Evolutionary conservation across 2,329 filamentous ascomycete species (phyloP).

Genomic region (Stachybotrys echinatus): DNA sequence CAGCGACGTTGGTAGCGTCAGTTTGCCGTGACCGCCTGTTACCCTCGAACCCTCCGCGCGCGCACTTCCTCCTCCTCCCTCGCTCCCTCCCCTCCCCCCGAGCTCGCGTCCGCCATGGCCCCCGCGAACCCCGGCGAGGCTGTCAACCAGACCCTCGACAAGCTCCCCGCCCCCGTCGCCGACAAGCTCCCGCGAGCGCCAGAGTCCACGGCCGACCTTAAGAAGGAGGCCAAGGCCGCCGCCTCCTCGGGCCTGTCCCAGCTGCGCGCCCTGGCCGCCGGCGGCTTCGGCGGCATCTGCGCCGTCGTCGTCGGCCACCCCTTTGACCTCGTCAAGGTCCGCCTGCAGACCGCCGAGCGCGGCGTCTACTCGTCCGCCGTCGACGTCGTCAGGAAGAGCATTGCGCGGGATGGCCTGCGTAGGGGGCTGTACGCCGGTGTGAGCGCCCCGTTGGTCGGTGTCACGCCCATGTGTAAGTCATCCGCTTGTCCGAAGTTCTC

Average conservation of each 20-base stretch:
- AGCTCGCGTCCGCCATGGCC: constrained; percentile 13
- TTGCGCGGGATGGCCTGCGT: constrained; percentile 77
- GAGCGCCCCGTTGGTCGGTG: constrained; percentile 86
- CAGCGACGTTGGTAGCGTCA: no score
- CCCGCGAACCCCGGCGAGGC: constrained; percentile 17
- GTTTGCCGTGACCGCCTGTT: no score
- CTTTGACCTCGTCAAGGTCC: constrained; percentile 96
- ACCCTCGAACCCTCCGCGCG: no score
- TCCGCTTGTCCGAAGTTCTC: background rate
- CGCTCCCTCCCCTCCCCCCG: constrained; percentile 6
- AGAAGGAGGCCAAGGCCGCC: constrained; percentile 34
- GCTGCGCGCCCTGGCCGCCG: constrained; percentile 78
- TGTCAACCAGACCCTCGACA: constrained; percentile 12
- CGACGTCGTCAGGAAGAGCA: constrained; percentile 84
- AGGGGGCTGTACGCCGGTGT: constrained; percentile 94
- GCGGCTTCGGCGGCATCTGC: constrained; percentile 89
- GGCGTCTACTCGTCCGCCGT: constrained; percentile 87
- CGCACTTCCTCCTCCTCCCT: background rate
- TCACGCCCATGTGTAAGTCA: constrained; percentile 95
- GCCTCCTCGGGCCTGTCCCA: constrained; percentile 35
- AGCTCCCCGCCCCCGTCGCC: constrained; percentile 25
- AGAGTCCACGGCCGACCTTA: constrained; percentile 33
- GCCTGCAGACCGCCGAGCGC: constrained; percentile 90
- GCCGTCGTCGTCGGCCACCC: constrained; percentile 93
- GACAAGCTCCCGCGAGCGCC: constrained; percentile 40